These are phyloP conservation scores for Coccomyxa subellipsoidea DNA, from an alignment of 163 green algal genomes.

Conservation along the genomic window DNA sequence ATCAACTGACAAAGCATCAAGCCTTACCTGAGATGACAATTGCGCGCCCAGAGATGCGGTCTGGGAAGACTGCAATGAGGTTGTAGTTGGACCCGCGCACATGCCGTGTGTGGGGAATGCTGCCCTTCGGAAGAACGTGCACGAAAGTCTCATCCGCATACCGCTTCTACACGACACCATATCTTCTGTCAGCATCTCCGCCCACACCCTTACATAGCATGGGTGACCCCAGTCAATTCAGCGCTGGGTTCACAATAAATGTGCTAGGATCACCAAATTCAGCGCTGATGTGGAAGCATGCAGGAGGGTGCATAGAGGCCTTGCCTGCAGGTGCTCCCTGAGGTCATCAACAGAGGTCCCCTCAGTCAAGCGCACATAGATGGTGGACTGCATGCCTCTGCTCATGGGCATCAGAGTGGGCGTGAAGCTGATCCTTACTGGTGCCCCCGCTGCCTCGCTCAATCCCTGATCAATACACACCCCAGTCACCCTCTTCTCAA, in stretches of 20 bases:
- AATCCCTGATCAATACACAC: constrained; percentile 57
- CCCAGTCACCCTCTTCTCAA: too few species aligned
- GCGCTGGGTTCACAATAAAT: too few species aligned
- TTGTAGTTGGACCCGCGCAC: constrained; percentile 93
- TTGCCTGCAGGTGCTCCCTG: constrained; percentile 45
- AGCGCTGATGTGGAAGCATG: not conserved
- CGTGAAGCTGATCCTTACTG: constrained; percentile 90
- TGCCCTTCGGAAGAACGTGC: constrained; percentile 69
- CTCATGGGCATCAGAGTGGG: constrained; percentile 97
- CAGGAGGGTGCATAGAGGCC: not conserved
- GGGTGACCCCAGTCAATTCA: too few species aligned
- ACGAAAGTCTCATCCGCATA: constrained; percentile 81
- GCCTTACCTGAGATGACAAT: constrained; percentile 80
- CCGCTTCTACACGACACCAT: constrained; percentile 22
- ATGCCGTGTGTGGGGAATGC: constrained; percentile 85
- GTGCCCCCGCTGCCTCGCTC: constrained; percentile 63
- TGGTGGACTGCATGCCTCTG: constrained; percentile 74
- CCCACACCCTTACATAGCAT: too few species aligned
- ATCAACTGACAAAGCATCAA: not conserved
- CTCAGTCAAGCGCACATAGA: constrained; percentile 62
- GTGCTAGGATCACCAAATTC: not conserved
- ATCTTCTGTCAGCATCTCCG: too few species aligned
- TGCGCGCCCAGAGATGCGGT: constrained; percentile 84
- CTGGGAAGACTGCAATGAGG: constrained; percentile 87
- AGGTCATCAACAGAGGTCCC: constrained; percentile 59